Percentiles rank a stretch among this genome's conserved stretches.
Conservation (phyloP, 352 stramenopile species). For the Phytophthora niederhauseri region DNA sequence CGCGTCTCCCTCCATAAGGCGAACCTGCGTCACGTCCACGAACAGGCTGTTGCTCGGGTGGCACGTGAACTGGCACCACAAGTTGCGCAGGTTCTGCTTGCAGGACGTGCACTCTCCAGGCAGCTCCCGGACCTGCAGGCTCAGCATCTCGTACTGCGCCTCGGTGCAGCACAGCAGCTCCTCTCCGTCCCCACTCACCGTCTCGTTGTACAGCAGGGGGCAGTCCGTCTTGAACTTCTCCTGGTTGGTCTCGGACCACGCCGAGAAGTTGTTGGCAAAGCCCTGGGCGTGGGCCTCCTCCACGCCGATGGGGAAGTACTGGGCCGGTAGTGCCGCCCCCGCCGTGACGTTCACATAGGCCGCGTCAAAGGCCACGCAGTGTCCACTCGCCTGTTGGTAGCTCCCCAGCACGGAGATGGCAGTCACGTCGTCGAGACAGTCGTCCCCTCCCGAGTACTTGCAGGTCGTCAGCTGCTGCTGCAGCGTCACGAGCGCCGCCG, state of each 20-base stretch:
- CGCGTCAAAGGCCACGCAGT: slow-evolving; percentile 71
- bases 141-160: slow-evolving; percentile 67
- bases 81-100: slow-evolving; percentile 76
- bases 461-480: slow-evolving; percentile 62
- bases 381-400: slow-evolving; percentile 53
- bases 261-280: slow-evolving; percentile 75
- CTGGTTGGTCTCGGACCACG: slow-evolving; percentile 65
- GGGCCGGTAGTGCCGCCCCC: slow-evolving; percentile 46
- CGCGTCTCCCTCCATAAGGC: slow-evolving; percentile 57
- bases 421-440: slow-evolving; percentile 65
- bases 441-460: slow-evolving; percentile 64
- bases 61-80: slow-evolving; percentile 85
- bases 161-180: slow-evolving; percentile 83
- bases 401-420: slow-evolving; percentile 51
- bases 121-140: slow-evolving; percentile 65
- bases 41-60: slow-evolving; percentile 83
- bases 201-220: slow-evolving; percentile 71
- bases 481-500: slow-evolving; percentile 42
- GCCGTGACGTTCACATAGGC: slow-evolving; percentile 59
- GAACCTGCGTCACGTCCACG: slow-evolving; percentile 71
- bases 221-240: slow-evolving; percentile 73
- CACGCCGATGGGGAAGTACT: slow-evolving; percentile 69
- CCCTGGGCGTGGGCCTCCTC: slow-evolving; percentile 59
- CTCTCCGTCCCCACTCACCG: slow-evolving; percentile 44
- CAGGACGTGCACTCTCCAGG: slow-evolving; percentile 66